Percentiles rank a stretch among this genome's conserved stretches.
These are phyloP conservation scores for Ammopiptanthus mongolicus DNA, from an alignment of 306 rosid genomes.

Conservation along the genomic window DNA sequence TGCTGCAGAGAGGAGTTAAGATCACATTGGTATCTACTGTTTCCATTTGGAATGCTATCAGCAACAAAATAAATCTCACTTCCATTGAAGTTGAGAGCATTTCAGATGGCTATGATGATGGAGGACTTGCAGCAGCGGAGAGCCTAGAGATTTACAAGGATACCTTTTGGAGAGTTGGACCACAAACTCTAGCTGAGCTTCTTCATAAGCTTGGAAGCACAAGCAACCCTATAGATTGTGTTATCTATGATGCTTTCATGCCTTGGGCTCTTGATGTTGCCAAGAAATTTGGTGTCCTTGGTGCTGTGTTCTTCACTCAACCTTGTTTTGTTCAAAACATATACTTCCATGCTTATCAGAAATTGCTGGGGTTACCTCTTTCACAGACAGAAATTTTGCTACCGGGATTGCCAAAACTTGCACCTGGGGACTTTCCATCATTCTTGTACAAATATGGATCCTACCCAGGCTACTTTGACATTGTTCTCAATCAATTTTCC, in stretches of 20 bases:
- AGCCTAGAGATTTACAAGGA: conserved; percentile 19
- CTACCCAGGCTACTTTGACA: conserved; percentile 6
- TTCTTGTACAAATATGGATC: conserved; percentile 20
- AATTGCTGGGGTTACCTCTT: conserved; percentile 22
- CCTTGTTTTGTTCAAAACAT: conserved; percentile 24
- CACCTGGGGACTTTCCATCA: conserved; percentile 30
- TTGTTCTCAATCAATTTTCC: conserved; percentile 24
- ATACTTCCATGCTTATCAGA: conserved; percentile 23
- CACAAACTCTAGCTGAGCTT: conserved; percentile 18
- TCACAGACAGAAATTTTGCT: neutral
- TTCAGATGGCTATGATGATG: conserved; percentile 39
- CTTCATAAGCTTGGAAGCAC: conserved; percentile 12
- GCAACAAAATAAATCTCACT: neutral
- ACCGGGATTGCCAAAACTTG: conserved; percentile 26
- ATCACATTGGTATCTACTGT: conserved; percentile 26
- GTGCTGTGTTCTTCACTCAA: conserved; percentile 37
- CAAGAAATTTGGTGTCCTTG: conserved; percentile 23
- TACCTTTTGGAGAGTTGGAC: conserved; percentile 17
- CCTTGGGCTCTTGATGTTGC: conserved; percentile 48
- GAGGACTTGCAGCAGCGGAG: conserved; percentile 9
- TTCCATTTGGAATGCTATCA: neutral
- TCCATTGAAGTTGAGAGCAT: conserved; percentile 31
- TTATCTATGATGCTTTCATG: conserved; percentile 35
- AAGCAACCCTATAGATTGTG: conserved; percentile 17
- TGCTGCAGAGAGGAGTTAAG: conserved; percentile 31